Evolutionary conservation across 2,329 filamentous ascomycete species (phyloP).

Genomic region (Penicillium sp.): DNA sequence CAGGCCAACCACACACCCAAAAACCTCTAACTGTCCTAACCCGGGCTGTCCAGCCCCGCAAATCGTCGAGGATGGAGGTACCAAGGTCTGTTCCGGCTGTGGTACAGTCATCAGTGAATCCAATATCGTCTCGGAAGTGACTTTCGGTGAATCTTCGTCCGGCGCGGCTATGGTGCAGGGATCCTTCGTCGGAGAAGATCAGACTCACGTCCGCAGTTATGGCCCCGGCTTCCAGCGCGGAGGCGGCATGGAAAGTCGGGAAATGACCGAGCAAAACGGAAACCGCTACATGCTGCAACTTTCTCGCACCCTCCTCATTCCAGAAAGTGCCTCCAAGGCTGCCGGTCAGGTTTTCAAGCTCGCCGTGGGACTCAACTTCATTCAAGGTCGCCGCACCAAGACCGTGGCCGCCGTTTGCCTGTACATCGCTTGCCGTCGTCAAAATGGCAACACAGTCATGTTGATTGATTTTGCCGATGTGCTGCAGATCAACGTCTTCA

Average conservation of each 20-base stretch:
- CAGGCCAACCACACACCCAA: conserved; percentile 39
- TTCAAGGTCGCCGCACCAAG: conserved; percentile 80
- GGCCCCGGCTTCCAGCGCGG: conserved; percentile 49
- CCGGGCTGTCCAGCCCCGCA: conserved; percentile 48
- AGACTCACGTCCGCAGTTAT: conserved; percentile 72
- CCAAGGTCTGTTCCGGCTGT: conserved; percentile 74
- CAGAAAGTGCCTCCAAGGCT: conserved; percentile 64
- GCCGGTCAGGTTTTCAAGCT: conserved; percentile 76
- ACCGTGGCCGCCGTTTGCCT: conserved; percentile 89
- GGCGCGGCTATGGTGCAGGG: conserved; percentile 91
- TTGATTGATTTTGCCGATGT: conserved; percentile 94
- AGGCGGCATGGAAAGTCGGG: conserved; percentile 53
- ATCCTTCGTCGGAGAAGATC: conserved; percentile 81
- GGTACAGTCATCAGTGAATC: conserved; percentile 81
- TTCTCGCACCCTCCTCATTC: conserved; percentile 45
- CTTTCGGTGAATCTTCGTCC: conserved; percentile 82
- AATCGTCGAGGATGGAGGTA: conserved; percentile 49
- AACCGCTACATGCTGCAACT: conserved; percentile 48
- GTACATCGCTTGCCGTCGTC: conserved; percentile 82
- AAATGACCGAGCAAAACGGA: conserved; percentile 49
- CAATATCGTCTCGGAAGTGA: conserved; percentile 89
- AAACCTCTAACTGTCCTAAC: conserved; percentile 47
- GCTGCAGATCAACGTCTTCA: conserved; percentile 83
- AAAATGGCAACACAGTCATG: conserved; percentile 81
- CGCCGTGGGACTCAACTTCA: conserved; percentile 73